Conservation (phyloP, 2,329 filamentous ascomycete species). For the Phyllosticta citribraziliensis region DNA sequence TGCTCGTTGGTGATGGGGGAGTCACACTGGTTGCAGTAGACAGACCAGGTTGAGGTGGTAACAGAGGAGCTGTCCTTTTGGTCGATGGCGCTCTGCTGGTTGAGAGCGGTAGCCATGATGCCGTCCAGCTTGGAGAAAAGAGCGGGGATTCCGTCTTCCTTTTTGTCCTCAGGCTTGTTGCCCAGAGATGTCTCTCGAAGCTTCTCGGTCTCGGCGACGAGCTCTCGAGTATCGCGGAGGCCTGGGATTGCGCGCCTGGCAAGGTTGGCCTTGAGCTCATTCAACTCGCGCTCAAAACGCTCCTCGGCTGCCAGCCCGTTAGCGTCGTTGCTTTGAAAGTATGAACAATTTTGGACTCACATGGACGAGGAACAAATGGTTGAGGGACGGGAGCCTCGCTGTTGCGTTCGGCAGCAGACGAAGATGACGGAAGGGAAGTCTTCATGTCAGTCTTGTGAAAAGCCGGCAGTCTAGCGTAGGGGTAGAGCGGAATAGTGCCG, state of each 20-base stretch:
- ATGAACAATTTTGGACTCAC: conserved; percentile 16
- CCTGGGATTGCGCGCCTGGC: too few species aligned
- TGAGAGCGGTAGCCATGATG: not conserved
- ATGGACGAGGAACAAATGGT: conserved; percentile 27
- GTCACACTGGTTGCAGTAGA: conserved; percentile 91
- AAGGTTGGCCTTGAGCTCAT: not conserved
- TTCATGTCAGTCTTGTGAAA: conserved; percentile 12
- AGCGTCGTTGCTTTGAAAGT: not conserved
- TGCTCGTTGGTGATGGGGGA: conserved; percentile 68
- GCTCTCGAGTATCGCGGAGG: not conserved
- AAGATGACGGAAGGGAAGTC: not conserved
- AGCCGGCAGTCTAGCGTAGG: conserved; percentile 9
- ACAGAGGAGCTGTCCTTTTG: not conserved
- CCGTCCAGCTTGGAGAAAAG: conserved; percentile 22
- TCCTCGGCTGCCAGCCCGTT: not conserved
- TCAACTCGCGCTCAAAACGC: not conserved
- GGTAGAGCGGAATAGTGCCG: conserved; percentile 9
- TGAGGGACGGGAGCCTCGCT: conserved; percentile 33
- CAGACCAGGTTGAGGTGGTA: conserved; percentile 52
- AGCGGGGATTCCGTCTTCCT: conserved; percentile 10
- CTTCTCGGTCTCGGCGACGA: not conserved
- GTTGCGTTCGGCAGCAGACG: conserved; percentile 5
- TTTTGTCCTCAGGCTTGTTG: not conserved
- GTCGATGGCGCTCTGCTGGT: conserved; percentile 11
- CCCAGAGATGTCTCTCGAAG: not conserved